A percentile compares a stretch with the other conserved stretches of the same genome.
phyloP scores from a whole-genome alignment of 2,329 filamentous ascomycete genomes.

The Dactylellina sp. region DNA sequence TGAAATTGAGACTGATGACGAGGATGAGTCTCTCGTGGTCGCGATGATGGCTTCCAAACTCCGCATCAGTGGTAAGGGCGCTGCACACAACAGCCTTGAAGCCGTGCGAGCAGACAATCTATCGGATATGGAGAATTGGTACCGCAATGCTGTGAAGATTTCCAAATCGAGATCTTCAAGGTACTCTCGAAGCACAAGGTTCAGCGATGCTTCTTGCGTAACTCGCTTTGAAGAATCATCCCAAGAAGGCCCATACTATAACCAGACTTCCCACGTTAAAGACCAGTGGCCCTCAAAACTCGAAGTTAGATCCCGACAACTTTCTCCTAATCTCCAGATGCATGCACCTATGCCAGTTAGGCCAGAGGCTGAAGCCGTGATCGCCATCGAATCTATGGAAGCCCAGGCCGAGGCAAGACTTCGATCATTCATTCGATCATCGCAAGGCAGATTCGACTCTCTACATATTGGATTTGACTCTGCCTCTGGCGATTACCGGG shows the following conservation, averaged over 20 bases:
- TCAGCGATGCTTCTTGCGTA: conserved; percentile 37
- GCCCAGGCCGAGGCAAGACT: conserved; percentile 38
- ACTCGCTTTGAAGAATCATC: conserved; percentile 35
- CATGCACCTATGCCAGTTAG: conserved; percentile 45
- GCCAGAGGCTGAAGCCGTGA: conserved; percentile 32
- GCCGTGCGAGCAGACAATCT: conserved; percentile 31
- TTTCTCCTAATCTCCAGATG: conserved; percentile 29
- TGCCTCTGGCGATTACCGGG: conserved; percentile 27
- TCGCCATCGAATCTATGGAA: conserved; percentile 44
- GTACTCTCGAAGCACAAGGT: conserved; percentile 33
- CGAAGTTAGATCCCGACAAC: conserved; percentile 10
- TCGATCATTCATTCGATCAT: conserved; percentile 33
- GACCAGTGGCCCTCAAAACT: conserved; percentile 8
- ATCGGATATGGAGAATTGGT: conserved; percentile 46
- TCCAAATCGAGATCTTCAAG: conserved; percentile 41
- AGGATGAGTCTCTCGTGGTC: conserved; percentile 27
- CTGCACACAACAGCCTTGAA: conserved; percentile 29
- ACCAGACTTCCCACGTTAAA: conserved; percentile 16
- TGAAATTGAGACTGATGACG: conserved; percentile 45
- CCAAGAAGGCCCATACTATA: conserved; percentile 10
- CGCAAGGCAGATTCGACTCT: conserved; percentile 34
- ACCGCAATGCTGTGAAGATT: conserved; percentile 28
- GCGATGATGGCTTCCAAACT: conserved; percentile 32
- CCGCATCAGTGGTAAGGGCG: conserved; percentile 21
- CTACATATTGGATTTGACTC: conserved; percentile 15